A percentile compares a stretch with the other conserved stretches of the same genome.
phyloP scores from a whole-genome alignment of 306 rosid species.

The Glycine latifolia region DNA sequence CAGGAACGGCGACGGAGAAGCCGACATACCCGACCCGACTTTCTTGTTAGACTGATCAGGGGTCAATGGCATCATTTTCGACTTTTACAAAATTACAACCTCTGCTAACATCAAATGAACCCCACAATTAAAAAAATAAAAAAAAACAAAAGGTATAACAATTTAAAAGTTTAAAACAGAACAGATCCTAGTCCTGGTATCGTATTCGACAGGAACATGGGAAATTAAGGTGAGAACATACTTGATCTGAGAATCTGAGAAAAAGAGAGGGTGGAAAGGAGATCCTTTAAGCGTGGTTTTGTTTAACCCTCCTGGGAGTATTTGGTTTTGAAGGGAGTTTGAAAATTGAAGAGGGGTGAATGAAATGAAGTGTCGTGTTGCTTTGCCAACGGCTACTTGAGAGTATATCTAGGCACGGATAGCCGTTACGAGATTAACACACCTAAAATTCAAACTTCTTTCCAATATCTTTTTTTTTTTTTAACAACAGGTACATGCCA shows the following conservation, averaged over 20 bases:
- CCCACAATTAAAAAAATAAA: not conserved
- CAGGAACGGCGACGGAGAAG: slow-evolving; percentile 81
- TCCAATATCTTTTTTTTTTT: too few relatives aligned
- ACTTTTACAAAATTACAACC: slow-evolving; percentile 8
- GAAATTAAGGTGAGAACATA: slow-evolving; percentile 13
- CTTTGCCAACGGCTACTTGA: slow-evolving; percentile 49
- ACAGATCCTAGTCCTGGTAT: not conserved
- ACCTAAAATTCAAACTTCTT: slow-evolving; percentile 39
- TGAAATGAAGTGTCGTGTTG: not conserved
- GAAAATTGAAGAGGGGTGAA: slow-evolving; percentile 2
- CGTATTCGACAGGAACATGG: not conserved
- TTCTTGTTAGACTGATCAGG: slow-evolving; percentile 78
- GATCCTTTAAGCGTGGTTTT: not conserved
- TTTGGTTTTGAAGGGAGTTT: slow-evolving; percentile 26
- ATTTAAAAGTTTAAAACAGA: not conserved
- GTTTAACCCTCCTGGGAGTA: too few relatives aligned
- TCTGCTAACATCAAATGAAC: slow-evolving; percentile 8
- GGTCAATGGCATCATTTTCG: slow-evolving; percentile 62
- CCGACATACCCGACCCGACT: slow-evolving; percentile 71
- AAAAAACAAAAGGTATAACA: not conserved
- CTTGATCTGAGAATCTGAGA: slow-evolving; percentile 50
- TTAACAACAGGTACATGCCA: too few relatives aligned
- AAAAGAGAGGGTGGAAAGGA: slow-evolving; percentile 41
- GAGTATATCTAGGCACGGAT: slow-evolving; percentile 10
- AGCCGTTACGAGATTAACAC: slow-evolving; percentile 49